Base-by-base conservation (phyloP, 73 alveolate species). In the Effrenium voratum region DNA sequence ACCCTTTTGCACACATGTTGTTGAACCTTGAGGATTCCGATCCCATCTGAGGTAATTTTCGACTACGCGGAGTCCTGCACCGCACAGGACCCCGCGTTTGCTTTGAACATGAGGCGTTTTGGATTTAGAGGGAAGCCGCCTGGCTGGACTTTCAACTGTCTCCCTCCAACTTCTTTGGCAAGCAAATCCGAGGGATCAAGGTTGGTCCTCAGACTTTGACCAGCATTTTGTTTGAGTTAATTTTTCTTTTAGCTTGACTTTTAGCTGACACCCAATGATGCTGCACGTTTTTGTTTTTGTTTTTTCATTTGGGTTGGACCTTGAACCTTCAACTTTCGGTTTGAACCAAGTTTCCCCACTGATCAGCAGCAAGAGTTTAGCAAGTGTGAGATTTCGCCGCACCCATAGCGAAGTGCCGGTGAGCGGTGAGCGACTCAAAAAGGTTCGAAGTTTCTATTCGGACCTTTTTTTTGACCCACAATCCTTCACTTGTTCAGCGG, bases 21-120 rank as follows among this genome's bases (percentile, higher is more conserved):
- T 12, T 15, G 22, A 15, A 15, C 68, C 22, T 55, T 12, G 22
- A 57, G 28, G 16, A 2, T 57, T 30, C 0, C 28, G 28, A 2
- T 57, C 28, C 28, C n/a, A 30, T 30, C 72, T 22, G 28, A 80
- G 92, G 92, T 82, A 4, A 82, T 82, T 38, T 82, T 82, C 49
- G 92, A 82, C 36, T 82, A 82, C 49, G 92, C 92, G 19, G 92
- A 82, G 49, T 82, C 92, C 49, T 82, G 70, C 52, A 82, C 92
- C 24, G 72, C 92, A 46, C 47, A 82, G 92, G 92, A 12, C 55
- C 4, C 52, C 34, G 4, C 44, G 81, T n/a, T n/a, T n/a, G n/a
- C n/a, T n/a, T n/a, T n/a, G n/a, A n/a, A n/a, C n/a, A n/a, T n/a
- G n/a, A n/a, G n/a, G n/a, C n/a, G n/a, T n/a, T n/a, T n/a, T n/a